Conservation (phyloP, 257 asterid genomes). For the Perilla frutescens region DNA sequence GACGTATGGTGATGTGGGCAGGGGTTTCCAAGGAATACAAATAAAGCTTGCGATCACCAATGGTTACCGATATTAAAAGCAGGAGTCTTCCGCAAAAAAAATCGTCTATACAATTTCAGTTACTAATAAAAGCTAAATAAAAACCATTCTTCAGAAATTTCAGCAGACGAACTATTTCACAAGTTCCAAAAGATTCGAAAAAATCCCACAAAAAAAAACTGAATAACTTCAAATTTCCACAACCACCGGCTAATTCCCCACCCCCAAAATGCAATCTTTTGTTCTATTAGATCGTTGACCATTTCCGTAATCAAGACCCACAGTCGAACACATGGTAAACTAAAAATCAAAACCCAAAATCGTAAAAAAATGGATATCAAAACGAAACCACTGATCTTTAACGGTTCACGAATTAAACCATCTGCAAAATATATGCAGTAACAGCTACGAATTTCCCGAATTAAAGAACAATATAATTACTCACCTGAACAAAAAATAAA, state of each 20-base stretch:
- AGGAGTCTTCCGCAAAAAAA: not conserved
- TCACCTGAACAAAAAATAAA: constrained; percentile 26
- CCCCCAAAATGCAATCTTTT: constrained; percentile 32
- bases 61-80: not conserved
- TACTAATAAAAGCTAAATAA: not conserved
- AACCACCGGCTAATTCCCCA: constrained; percentile 21
- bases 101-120: not conserved
- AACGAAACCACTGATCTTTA: constrained; percentile 14
- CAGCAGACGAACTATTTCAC: constrained; percentile 11
- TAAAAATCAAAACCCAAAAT: constrained; percentile 9
- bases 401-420: constrained; percentile 14
- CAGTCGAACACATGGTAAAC: not conserved
- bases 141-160: constrained; percentile 7
- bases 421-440: constrained; percentile 1
- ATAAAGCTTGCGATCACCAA: constrained; percentile 17
- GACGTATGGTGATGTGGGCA: no score
- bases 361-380: not conserved
- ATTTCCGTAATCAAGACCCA: constrained; percentile 9
- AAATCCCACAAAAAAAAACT: not conserved
- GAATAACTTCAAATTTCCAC: constrained; percentile 26
- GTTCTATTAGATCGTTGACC: constrained; percentile 39
- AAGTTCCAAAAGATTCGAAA: not conserved
- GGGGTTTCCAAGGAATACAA: no score
- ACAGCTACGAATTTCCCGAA: constrained; percentile 3
- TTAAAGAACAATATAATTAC: constrained; percentile 7